Evolutionary conservation across 2,329 filamentous ascomycete species (phyloP).

Genomic region (Botrytis porri): DNA sequence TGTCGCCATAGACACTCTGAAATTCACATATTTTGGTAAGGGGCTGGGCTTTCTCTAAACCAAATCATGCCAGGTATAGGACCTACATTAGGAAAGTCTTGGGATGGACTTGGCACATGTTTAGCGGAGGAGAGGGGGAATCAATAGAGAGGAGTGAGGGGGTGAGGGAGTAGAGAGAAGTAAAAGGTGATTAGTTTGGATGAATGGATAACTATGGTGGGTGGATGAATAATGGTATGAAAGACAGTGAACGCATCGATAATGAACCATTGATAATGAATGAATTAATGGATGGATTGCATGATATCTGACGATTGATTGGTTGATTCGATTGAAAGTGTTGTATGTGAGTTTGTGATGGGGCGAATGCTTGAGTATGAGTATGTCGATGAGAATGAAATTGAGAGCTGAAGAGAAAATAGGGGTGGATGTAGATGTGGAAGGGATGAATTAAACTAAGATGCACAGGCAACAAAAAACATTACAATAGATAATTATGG

Average conservation of each 20-base stretch:
- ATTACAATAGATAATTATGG: not conserved
- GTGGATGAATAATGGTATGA: constrained; percentile 2
- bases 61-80: not conserved
- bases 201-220: not conserved
- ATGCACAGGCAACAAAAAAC: not conserved
- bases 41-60: not conserved
- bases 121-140: not conserved
- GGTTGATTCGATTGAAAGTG: not conserved
- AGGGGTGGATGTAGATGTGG: not conserved
- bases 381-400: not conserved
- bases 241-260: not conserved
- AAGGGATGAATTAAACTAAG: not conserved
- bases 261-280: constrained; percentile 13
- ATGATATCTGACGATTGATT: constrained; percentile 13
- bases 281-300: constrained; percentile 9
- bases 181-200: not conserved
- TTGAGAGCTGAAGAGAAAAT: not conserved
- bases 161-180: not conserved
- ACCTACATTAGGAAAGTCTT: not conserved
- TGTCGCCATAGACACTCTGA: not conserved
- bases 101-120: not conserved
- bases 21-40: not conserved
- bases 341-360: not conserved
- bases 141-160: not conserved
- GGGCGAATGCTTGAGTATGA: not conserved